Evolutionary conservation across 352 stramenopile species (phyloP), one percentile per base, ranked within the genome.

Genomic region (Globisporangium acanthophoron): DNA sequence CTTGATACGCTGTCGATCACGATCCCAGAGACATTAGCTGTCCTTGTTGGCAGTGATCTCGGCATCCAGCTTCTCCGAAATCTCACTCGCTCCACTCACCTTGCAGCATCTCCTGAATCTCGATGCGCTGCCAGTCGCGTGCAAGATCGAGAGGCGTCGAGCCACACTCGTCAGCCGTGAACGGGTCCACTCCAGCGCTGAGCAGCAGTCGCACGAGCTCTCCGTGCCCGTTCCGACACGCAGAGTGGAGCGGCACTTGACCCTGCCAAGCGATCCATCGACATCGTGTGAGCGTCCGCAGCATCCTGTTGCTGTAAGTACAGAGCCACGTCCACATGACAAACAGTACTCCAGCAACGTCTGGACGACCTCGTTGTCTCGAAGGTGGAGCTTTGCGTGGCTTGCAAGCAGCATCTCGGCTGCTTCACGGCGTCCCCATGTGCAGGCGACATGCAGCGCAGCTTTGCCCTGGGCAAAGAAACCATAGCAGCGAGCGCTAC

Each of bases 221-320:
- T 5, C 73, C 67, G 29, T 89, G 76, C 6, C 77, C 77, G 51
- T 87, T 86, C 16, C 70, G 66, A 47, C 77, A 81, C n/a, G 79
- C 77, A 16, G 64, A 76, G 48, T 87, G 77, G 21, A 89, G 62
- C 5, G 79, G 71, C 40, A 64, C 54, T 65, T 78, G 78, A 15
- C 76, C 73, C 79, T 89, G 55, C 1, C 33, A 18, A 44, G 4
- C 40, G 41, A 37, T 47, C 39, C 33, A 18, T 57, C 29, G 18
- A 24, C 24, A 21, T 54, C 16, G 47, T 0, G 35, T 41, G 35
- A 41, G 35, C 8, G 0, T 15, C 12, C 8, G 35, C 8, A 41
- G 35, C 35, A 41, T 41, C 31, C 31, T 27, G 24, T 27, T 27
- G 24, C 24, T 27, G 31, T 52, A 56, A 41, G 35, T 15, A 12